A percentile compares a stretch with the other conserved stretches of the same genome.
phyloP scores from a whole-genome alignment of 495 filamentous ascomycete genomes.

The Neurospora tetrasperma region DNA sequence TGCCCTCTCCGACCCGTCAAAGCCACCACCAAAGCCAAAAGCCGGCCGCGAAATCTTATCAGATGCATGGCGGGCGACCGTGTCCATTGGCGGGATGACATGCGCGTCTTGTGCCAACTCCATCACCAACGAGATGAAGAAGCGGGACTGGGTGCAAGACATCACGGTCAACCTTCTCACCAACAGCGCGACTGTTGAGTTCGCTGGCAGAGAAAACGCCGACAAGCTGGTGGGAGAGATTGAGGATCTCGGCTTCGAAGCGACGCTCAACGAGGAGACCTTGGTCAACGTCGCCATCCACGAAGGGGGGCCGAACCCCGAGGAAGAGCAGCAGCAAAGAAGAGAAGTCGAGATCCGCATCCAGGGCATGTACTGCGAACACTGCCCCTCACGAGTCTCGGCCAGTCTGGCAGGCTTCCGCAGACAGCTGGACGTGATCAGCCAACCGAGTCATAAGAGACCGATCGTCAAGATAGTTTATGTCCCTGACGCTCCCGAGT shows the following conservation, averaged over 20 bases:
- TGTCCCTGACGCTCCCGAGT: slow-evolving; percentile 49
- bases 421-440: slow-evolving; percentile 38
- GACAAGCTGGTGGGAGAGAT: slow-evolving; percentile 57
- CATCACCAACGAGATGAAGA: slow-evolving; percentile 54
- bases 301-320: slow-evolving; percentile 6
- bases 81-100: slow-evolving; percentile 76
- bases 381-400: slow-evolving; percentile 60
- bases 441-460: slow-evolving; percentile 31
- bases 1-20: slow-evolving; percentile 10
- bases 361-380: slow-evolving; percentile 79
- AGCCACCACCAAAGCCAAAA: neutral
- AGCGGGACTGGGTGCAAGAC: slow-evolving; percentile 50
- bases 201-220: slow-evolving; percentile 33
- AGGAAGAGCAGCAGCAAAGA: slow-evolving; percentile 20
- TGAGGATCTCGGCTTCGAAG: slow-evolving; percentile 74
- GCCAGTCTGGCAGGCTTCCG: slow-evolving; percentile 21
- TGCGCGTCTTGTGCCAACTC: slow-evolving; percentile 63
- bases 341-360: slow-evolving; percentile 58
- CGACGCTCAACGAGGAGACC: slow-evolving; percentile 39
- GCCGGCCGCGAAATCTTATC: neutral
- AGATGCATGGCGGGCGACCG: slow-evolving; percentile 42
- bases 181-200: slow-evolving; percentile 60
- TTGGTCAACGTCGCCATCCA: slow-evolving; percentile 21
- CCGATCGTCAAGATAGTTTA: slow-evolving; percentile 68
- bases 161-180: slow-evolving; percentile 61